phyloP scores from a whole-genome alignment of 805 yeast genomes.

The Sungouiozyma ichnusensis region DNA sequence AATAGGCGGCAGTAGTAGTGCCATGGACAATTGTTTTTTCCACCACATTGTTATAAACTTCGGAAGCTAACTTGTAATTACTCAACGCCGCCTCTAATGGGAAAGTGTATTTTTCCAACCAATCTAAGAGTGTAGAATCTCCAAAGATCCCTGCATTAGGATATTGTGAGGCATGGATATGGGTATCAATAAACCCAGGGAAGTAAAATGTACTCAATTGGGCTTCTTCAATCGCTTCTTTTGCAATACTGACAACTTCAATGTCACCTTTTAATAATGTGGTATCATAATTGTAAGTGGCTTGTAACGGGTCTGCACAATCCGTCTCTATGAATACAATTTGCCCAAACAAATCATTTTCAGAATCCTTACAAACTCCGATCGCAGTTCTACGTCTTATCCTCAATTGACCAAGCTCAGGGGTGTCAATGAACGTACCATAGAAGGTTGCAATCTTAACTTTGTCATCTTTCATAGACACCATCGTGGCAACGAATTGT shows the following conservation, averaged over 20 bases:
- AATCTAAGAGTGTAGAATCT: slow-evolving; percentile 72
- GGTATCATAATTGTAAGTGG: slow-evolving; percentile 17
- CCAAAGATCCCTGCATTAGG: slow-evolving; percentile 81
- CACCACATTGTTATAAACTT: slow-evolving; percentile 61
- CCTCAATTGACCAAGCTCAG: slow-evolving; percentile 46
- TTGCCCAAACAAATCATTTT: slow-evolving; percentile 32
- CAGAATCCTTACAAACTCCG: slow-evolving; percentile 37
- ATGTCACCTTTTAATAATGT: slow-evolving; percentile 8
- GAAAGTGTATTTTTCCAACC: slow-evolving; percentile 83
- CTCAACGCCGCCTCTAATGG: slow-evolving; percentile 68
- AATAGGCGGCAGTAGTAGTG: slow-evolving; percentile 87
- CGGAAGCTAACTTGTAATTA: slow-evolving; percentile 42
- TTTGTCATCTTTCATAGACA: neutral
- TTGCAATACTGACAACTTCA: slow-evolving; percentile 22
- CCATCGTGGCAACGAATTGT: too few species aligned
- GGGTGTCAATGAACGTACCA: slow-evolving; percentile 71
- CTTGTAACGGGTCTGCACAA: slow-evolving; percentile 20
- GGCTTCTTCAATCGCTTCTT: neutral
- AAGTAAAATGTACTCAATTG: slow-evolving; percentile 42
- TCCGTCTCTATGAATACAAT: slow-evolving; percentile 25
- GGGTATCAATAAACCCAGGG: slow-evolving; percentile 79
- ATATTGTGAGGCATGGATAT: slow-evolving; percentile 76
- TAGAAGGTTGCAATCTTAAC: slow-evolving; percentile 27
- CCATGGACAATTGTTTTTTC: slow-evolving; percentile 63
- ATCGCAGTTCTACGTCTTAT: slow-evolving; percentile 44